These are phyloP conservation scores for Aspergillus ruber DNA, from an alignment of 2,329 filamentous ascomycete genomes.

Conservation along the genomic window DNA sequence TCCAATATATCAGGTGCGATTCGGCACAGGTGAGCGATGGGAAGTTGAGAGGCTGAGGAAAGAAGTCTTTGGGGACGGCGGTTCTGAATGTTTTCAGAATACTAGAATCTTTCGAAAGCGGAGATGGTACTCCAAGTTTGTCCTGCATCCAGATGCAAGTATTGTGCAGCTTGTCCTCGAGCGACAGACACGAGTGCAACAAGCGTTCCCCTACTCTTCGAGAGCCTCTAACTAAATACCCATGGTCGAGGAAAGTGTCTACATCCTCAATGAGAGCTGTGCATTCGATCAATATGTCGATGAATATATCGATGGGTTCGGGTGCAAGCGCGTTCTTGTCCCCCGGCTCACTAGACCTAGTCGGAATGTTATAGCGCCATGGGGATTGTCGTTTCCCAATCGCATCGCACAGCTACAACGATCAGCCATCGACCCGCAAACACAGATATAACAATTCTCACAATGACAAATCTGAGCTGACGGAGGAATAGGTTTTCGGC, in stretches of 20 bases:
- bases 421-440: not conserved
- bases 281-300: slow-evolving; percentile 12
- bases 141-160: slow-evolving; percentile 9
- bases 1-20: slow-evolving; percentile 13
- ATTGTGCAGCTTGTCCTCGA: slow-evolving; percentile 10
- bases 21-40: slow-evolving; percentile 12
- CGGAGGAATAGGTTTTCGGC: slow-evolving; percentile 12
- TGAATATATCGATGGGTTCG: slow-evolving; percentile 14
- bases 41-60: slow-evolving; percentile 7
- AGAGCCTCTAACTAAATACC: not conserved
- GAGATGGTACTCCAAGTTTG: slow-evolving; percentile 9
- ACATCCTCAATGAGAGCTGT: slow-evolving; percentile 11
- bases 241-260: slow-evolving; percentile 7
- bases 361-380: slow-evolving; percentile 8
- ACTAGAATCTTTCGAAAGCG: not conserved
- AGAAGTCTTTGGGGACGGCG: slow-evolving; percentile 8
- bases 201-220: slow-evolving; percentile 5
- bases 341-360: slow-evolving; percentile 2
- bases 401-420: slow-evolving; percentile 11
- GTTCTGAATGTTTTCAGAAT: slow-evolving; percentile 7
- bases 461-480: slow-evolving; percentile 17
- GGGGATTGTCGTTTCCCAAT: slow-evolving; percentile 13
- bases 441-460: slow-evolving; percentile 1
- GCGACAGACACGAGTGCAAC: slow-evolving; percentile 6
- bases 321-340: not conserved